A percentile compares a stretch with the other conserved stretches of the same genome.
phyloP scores from a whole-genome alignment of 2,329 filamentous ascomycete genomes.

The Pyricularia grisea region DNA sequence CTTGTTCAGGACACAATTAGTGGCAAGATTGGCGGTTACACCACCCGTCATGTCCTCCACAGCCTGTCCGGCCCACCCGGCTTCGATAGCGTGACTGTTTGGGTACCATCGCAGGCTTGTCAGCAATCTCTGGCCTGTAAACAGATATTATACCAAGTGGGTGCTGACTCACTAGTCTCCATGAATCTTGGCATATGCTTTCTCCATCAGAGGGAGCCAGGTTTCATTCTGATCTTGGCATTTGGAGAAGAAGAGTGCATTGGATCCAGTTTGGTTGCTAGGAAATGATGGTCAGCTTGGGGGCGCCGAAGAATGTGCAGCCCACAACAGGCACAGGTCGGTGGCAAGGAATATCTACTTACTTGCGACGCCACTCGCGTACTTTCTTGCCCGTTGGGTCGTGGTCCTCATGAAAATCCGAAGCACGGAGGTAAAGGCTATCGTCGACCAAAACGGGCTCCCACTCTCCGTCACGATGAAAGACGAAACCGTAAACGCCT shows the following conservation, averaged over 20 bases:
- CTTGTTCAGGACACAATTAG: slow-evolving; percentile 52
- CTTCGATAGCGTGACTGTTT: slow-evolving; percentile 44
- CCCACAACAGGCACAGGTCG: neutral
- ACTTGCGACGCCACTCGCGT: neutral
- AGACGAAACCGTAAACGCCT: slow-evolving; percentile 13
- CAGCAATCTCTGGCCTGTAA: neutral
- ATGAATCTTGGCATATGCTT: slow-evolving; percentile 69
- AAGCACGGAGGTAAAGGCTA: slow-evolving; percentile 55
- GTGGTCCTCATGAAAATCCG: slow-evolving; percentile 24
- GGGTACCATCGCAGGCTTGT: neutral
- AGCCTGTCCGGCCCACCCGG: slow-evolving; percentile 50
- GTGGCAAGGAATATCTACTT: neutral
- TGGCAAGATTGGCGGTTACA: slow-evolving; percentile 44
- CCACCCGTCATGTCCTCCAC: slow-evolving; percentile 44
- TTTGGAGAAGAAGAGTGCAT: slow-evolving; percentile 60
- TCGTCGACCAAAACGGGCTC: slow-evolving; percentile 64
- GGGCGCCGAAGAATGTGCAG: too few relatives aligned
- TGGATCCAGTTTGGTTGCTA: slow-evolving; percentile 54
- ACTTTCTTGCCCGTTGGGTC: slow-evolving; percentile 23
- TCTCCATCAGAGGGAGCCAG: slow-evolving; percentile 65
- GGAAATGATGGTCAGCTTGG: neutral
- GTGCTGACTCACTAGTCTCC: slow-evolving; percentile 46
- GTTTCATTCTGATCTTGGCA: slow-evolving; percentile 63
- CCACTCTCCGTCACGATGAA: slow-evolving; percentile 51
- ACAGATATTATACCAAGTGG: neutral